A percentile compares a stretch with the other conserved stretches of the same genome.
Conservation (phyloP, 164 flowering plant genomes). For the Vitis labrusca region DNA sequence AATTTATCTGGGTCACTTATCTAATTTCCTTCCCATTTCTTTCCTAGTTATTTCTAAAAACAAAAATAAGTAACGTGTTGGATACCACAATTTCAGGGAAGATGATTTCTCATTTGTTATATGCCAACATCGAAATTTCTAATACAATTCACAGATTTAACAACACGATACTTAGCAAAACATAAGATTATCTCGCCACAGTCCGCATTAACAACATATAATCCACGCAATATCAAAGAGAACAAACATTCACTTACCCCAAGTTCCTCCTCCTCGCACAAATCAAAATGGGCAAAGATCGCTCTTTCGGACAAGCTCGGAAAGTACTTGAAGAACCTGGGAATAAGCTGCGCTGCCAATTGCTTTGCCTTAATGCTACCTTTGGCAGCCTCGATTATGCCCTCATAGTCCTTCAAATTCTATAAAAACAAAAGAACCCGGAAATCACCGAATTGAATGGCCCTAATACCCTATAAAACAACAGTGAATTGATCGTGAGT, state of each 20-base stretch:
- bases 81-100: no score
- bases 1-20: no score
- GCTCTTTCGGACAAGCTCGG: conserved; percentile 59
- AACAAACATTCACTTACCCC: conserved; percentile 47
- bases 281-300: conserved; percentile 66
- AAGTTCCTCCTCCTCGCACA: conserved; percentile 87
- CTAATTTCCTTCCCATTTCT: no score
- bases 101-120: no score
- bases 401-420: conserved; percentile 80
- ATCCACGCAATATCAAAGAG: no score
- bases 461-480: background rate
- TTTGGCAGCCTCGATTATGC: conserved; percentile 70
- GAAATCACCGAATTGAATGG: background rate
- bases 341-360: conserved; percentile 91
- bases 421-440: conserved; percentile 21
- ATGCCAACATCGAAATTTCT: no score
- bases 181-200: no score
- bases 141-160: no score
- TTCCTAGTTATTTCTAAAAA: no score
- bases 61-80: no score
- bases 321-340: conserved; percentile 88
- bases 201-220: no score
- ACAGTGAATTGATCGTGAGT: background rate
- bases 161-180: no score
- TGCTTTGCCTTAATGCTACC: conserved; percentile 83